Base-by-base conservation (phyloP, 83 land plant genomes). In the Picea abies region DNA sequence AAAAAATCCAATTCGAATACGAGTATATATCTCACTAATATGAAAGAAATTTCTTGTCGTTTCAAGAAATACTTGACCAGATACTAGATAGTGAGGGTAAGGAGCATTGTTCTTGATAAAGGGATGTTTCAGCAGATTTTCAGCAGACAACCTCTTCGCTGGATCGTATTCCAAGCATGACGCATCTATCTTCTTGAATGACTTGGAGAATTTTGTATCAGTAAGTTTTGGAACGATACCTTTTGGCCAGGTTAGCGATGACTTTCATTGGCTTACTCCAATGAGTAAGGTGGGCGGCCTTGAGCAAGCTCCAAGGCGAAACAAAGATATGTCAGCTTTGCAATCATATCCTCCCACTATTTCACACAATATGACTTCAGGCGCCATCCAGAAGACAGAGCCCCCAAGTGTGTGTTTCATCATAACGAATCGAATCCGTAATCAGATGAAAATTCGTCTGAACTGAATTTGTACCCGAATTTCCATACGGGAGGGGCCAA, bases 241-340 rank as follows among this genome's bases (percentile, higher is more conserved):
- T 22, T 29, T 1, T 15, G 60, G 25, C 15, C 25, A 86, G 80
- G 83, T 82, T 82, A 1, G 86, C 84, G 62, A 92, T 84, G n/a
- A 91, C 90, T 78, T 91, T 92, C 9, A 90, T 83, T 0, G 85
- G 88, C 15, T 89, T 92, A 29, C 86, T 89, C 56, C 88, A 85
- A 25, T 8, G 92, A 86, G n/a, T 88, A 79, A 4, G 94, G 96
- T 5, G 95, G 90, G 72, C 87, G 85, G 17, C 94, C 94, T 67
- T 88, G 89, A 7, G 92, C 96, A 19, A 93, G 80, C 79, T 93
- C 96, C 25, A 93, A 44, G 4, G 96, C 94, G 92, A 60, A 93
- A 86, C 3, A 92, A 93, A 93, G 92, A 93, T 11, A 93, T 93
- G 61, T 93, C 96, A 15, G 92, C 96, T 82, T 88, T 93, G 69